Evolutionary conservation across 139 green algal species (phyloP), one percentile per base, ranked within the genome.

Genomic region (Picochlorum sp.): DNA sequence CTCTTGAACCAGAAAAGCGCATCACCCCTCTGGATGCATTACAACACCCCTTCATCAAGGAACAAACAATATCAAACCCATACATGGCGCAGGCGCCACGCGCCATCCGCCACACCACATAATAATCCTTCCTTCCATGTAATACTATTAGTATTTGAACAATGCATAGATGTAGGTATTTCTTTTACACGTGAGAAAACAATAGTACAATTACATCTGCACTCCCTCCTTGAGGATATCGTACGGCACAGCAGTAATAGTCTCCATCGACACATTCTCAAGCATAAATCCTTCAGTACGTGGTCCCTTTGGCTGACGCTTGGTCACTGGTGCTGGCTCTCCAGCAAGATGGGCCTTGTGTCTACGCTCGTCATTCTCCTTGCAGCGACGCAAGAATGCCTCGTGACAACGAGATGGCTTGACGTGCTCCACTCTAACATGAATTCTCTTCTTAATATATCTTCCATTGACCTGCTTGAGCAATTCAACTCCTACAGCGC

Each of bases 351-450:
- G 92, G 63, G 90, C 90, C 52, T 82, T 78, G 30, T 81, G 70
- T 78, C 90, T 92, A 52, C 74, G 62, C 26, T 71, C 62, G 69
- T 98, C 94, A 72, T 98, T 98, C 21, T 66, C 64, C 62, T 83
- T 81, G 47, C 78, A 68, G 28, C 94, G 76, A 16, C 68, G 75
- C 23, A 98, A 71, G 81, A 99, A 98, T 55, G 96, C 94, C 79
- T 97, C 92, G 34, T 83, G 84, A 88, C 94, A 99, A 52, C 91
- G 80, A 26, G 82, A 94, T 45, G 88, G 93, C 51, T 77, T 44
- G 34, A 97, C 79, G 74, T 99, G 94, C 87, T 99, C 94, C 26
- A 98, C 79, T 72, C 94, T 88, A 62, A 98, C 92, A 73, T 98
- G 94, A 61, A 99, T 86, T 55, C 94, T 81, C 88, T 99, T 99